A percentile compares a stretch with the other conserved stretches of the same genome.
phyloP scores from a whole-genome alignment of 768 basidiomycete species.

The Russula sp. region DNA sequence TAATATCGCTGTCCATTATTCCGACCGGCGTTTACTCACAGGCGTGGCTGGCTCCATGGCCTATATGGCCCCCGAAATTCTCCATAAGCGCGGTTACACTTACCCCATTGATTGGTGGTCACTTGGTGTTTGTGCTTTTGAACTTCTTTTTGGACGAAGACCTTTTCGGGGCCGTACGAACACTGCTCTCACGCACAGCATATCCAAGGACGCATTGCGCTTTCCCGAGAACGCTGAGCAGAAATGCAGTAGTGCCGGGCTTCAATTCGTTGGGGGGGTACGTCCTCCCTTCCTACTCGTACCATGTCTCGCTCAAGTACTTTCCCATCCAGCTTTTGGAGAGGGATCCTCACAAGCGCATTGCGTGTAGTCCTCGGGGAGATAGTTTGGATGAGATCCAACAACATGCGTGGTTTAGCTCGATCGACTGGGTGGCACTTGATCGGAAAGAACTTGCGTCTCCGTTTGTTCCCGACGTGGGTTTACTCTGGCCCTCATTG shows the following conservation, averaged over 20 bases:
- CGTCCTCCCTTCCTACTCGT: not conserved
- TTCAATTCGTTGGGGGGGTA: slow-evolving; percentile 76
- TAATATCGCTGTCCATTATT: slow-evolving; percentile 97
- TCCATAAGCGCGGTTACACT: slow-evolving; percentile 90
- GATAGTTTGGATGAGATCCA: slow-evolving; percentile 77
- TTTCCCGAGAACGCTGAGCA: slow-evolving; percentile 88
- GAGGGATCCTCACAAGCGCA: slow-evolving; percentile 69
- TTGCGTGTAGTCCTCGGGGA: slow-evolving; percentile 75
- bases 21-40: slow-evolving; percentile 73
- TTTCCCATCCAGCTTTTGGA: slow-evolving; percentile 62
- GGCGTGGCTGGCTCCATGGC: slow-evolving; percentile 98
- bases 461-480: slow-evolving; percentile 85
- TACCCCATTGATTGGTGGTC: slow-evolving; percentile 98
- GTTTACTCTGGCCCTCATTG: slow-evolving; percentile 25
- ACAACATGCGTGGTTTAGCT: slow-evolving; percentile 76
- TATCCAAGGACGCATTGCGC: slow-evolving; percentile 75
- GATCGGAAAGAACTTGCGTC: slow-evolving; percentile 68
- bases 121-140: slow-evolving; percentile 87
- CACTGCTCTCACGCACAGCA: slow-evolving; percentile 85
- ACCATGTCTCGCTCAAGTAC: not conserved
- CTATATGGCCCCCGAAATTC: slow-evolving; percentile 94
- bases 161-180: slow-evolving; percentile 94
- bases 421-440: slow-evolving; percentile 85
- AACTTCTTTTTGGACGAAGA: slow-evolving; percentile 84
- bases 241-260: slow-evolving; percentile 67